A percentile compares a stretch with the other conserved stretches of the same genome.
These are phyloP conservation scores for Penicillium samsonianum DNA, from an alignment of 495 filamentous ascomycete genomes.

Conservation along the genomic window DNA sequence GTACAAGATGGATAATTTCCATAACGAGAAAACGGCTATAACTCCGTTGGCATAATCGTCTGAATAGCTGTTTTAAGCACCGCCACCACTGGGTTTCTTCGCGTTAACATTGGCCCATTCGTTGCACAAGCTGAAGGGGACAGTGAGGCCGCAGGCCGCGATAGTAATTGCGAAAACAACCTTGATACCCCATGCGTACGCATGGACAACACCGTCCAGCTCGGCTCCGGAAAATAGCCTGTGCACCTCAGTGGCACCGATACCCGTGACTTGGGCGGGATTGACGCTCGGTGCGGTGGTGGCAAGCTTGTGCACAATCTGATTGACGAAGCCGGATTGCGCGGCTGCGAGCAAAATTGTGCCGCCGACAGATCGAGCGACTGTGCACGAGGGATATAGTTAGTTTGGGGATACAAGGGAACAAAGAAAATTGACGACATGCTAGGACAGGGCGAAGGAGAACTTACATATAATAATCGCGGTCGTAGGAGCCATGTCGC, in stretches of 20 bases:
- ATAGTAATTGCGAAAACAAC: constrained; percentile 14
- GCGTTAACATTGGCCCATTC: constrained; percentile 1
- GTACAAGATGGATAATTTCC: too few species aligned
- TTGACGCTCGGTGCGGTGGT: constrained; percentile 39
- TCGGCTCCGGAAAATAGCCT: constrained; percentile 2
- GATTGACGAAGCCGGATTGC: constrained; percentile 46
- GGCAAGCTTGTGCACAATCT: constrained; percentile 32
- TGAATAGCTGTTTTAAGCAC: too few species aligned
- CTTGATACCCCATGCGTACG: constrained; percentile 16
- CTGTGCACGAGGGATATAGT: constrained; percentile 11
- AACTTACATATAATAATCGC: constrained; percentile 2
- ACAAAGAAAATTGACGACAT: neutral
- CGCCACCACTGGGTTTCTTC: too few species aligned
- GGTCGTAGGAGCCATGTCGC: neutral
- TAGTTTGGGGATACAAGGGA: neutral
- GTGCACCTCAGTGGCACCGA: constrained; percentile 37
- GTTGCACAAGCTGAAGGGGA: constrained; percentile 9
- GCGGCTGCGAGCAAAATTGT: constrained; percentile 43
- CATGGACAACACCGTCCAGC: constrained; percentile 12
- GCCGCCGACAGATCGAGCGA: constrained; percentile 46
- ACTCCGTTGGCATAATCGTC: too few species aligned
- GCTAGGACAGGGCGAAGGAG: neutral
- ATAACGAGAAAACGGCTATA: too few species aligned
- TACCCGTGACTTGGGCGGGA: constrained; percentile 37
- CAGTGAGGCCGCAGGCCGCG: constrained; percentile 8